Conservation (phyloP, 495 filamentous ascomycete genomes). For the Aspergillus indologenus region DNA sequence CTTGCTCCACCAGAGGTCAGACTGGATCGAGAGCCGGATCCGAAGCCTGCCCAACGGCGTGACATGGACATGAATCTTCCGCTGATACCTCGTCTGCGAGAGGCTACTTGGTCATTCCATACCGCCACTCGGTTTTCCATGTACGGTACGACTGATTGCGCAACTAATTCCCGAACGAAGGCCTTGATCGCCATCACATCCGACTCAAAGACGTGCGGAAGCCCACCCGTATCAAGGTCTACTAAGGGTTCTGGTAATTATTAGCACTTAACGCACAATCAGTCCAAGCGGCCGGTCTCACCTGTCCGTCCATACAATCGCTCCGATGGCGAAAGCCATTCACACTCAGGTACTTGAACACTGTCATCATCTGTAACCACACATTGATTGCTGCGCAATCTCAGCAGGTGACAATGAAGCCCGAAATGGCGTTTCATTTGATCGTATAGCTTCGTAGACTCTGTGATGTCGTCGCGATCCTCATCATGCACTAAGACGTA, state of each 20-base stretch:
- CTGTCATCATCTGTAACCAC: constrained; percentile 91
- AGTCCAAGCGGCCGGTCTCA: constrained; percentile 24
- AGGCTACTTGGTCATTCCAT: constrained; percentile 98
- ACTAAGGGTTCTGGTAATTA: constrained; percentile 37
- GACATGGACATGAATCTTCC: constrained; percentile 91
- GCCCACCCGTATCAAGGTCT: constrained; percentile 63
- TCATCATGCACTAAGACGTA: constrained; percentile 98
- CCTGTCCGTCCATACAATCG: constrained; percentile 66
- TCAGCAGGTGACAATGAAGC: constrained; percentile 86
- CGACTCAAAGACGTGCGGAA: constrained; percentile 83
- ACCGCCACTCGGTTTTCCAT: constrained; percentile 89
- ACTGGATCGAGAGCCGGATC: constrained; percentile 51
- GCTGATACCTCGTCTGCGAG: constrained; percentile 76
- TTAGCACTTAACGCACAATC: constrained; percentile 19
- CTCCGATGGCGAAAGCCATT: constrained; percentile 88
- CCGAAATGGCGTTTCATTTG: constrained; percentile 98
- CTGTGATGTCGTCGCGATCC: constrained; percentile 84
- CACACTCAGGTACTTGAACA: constrained; percentile 69
- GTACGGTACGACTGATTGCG: constrained; percentile 84
- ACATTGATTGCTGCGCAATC: constrained; percentile 79
- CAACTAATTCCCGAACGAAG: constrained; percentile 88
- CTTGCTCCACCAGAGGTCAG: constrained; percentile 38
- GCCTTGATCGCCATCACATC: constrained; percentile 82
- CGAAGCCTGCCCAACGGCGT: constrained; percentile 80
- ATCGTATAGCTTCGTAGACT: constrained; percentile 84